phyloP scores from a whole-genome alignment of 768 basidiomycete genomes.

The Russula dissimulans region DNA sequence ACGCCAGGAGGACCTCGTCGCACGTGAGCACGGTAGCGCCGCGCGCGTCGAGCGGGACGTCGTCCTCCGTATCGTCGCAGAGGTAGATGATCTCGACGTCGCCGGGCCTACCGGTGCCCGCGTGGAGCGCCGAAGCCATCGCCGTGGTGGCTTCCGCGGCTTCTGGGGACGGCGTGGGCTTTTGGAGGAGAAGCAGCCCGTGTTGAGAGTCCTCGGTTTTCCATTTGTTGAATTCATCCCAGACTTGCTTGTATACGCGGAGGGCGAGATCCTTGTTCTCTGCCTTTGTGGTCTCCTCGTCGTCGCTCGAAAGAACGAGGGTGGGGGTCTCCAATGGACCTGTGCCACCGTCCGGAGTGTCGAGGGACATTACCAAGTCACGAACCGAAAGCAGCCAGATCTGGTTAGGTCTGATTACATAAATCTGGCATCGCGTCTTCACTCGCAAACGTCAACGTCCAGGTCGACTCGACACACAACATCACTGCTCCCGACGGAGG shows the following conservation, averaged over 20 bases:
- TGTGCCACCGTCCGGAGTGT: background rate
- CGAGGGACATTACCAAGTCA: background rate
- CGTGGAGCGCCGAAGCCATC: background rate
- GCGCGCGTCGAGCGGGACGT: background rate
- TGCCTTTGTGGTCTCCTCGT: too few relatives aligned
- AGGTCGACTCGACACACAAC: background rate
- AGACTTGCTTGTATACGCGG: constrained; percentile 20
- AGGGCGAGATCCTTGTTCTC: background rate
- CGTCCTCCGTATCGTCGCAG: constrained; percentile 5
- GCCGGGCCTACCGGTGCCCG: background rate
- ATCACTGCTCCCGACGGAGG: background rate
- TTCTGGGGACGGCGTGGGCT: constrained; percentile 6
- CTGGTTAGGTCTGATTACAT: background rate
- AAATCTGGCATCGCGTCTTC: background rate
- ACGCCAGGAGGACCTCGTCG: background rate
- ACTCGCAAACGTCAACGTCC: background rate
- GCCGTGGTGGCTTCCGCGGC: background rate
- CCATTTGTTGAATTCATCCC: constrained; percentile 24
- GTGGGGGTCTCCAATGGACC: background rate
- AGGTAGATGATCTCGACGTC: constrained; percentile 1
- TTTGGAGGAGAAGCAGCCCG: constrained; percentile 13
- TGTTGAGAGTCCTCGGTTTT: constrained; percentile 20
- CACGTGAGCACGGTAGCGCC: background rate
- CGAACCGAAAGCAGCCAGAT: too few relatives aligned
- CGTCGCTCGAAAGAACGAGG: background rate